Evolutionary conservation across 192 early-diverging fungal species (phyloP).

Genomic region (Umbelopsis ramanniana): DNA sequence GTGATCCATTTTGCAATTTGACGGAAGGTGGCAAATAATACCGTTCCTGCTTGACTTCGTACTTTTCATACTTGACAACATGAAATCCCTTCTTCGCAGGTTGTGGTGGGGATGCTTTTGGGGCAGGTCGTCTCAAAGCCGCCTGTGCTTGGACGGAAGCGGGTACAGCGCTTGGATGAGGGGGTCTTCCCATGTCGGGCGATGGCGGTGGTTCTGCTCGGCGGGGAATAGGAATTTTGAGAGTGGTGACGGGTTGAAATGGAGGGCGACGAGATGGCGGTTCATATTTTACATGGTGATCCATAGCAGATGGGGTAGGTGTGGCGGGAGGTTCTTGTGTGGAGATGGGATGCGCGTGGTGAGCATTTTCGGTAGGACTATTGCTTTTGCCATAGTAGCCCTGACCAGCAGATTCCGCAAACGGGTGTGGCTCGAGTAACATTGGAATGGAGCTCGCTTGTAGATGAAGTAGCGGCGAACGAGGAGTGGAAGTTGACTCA

Average conservation of each 20-base stretch:
- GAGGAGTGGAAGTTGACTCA: neutral
- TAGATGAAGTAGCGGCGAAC: constrained; percentile 6
- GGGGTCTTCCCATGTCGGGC: constrained; percentile 5
- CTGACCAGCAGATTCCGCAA: neutral
- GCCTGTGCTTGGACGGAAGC: constrained; percentile 11
- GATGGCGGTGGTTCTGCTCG: constrained; percentile 11
- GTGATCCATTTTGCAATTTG: neutral
- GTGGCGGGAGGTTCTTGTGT: constrained; percentile 6
- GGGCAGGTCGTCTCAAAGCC: constrained; percentile 10
- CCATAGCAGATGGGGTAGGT: constrained; percentile 14
- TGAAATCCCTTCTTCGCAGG: constrained; percentile 7
- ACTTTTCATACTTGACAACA: constrained; percentile 9
- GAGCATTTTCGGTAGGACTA: neutral
- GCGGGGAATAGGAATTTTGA: constrained; percentile 17
- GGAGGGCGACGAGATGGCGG: neutral
- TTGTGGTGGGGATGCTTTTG: neutral
- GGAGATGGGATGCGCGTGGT: constrained; percentile 4
- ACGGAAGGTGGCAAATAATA: neutral
- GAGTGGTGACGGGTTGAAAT: neutral
- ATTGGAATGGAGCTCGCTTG: constrained; percentile 4
- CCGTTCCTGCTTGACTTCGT: constrained; percentile 12
- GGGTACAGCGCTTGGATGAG: constrained; percentile 18
- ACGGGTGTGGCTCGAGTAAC: constrained; percentile 11
- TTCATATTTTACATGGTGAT: constrained; percentile 15
- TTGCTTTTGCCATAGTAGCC: neutral